Conservation (phyloP, 306 rosid genomes). For the Malus sylvestris region DNA sequence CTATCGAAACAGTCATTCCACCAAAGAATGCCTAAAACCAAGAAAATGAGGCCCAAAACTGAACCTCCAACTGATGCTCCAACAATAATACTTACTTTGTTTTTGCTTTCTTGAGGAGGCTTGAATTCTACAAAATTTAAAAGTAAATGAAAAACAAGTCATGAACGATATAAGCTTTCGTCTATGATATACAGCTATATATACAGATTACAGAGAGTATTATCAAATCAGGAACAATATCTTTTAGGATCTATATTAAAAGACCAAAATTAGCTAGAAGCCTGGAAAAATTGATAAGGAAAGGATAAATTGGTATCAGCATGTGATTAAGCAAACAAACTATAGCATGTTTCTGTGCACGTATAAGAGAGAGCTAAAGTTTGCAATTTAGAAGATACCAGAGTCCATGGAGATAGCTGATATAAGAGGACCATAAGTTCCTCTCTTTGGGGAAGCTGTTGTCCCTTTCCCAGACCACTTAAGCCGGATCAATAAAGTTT, state of each 20-base stretch:
- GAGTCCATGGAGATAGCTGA: slow-evolving; percentile 15
- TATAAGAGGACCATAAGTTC: slow-evolving; percentile 17
- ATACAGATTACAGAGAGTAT: not conserved
- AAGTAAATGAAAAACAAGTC: not conserved
- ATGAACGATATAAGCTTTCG: not conserved
- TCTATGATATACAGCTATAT: not conserved
- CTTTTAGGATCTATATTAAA: no score
- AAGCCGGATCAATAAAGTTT: slow-evolving; percentile 34
- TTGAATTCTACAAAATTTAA: not conserved
- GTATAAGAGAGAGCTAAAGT: not conserved
- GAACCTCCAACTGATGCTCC: slow-evolving; percentile 9
- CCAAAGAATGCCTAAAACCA: slow-evolving; percentile 3
- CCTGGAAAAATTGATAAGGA: no score
- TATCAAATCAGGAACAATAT: no score
- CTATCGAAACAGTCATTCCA: not conserved
- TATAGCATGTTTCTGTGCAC: no score
- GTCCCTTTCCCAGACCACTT: slow-evolving; percentile 66
- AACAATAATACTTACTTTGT: not conserved
- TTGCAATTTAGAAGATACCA: not conserved
- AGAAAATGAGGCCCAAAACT: not conserved
- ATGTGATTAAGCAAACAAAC: not conserved
- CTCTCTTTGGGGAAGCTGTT: slow-evolving; percentile 4
- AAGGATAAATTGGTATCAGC: no score
- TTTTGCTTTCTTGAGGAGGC: not conserved
- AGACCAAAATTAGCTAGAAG: no score